phyloP scores from a whole-genome alignment of 2,329 filamentous ascomycete species.

The Hansfordia pulvinata region DNA sequence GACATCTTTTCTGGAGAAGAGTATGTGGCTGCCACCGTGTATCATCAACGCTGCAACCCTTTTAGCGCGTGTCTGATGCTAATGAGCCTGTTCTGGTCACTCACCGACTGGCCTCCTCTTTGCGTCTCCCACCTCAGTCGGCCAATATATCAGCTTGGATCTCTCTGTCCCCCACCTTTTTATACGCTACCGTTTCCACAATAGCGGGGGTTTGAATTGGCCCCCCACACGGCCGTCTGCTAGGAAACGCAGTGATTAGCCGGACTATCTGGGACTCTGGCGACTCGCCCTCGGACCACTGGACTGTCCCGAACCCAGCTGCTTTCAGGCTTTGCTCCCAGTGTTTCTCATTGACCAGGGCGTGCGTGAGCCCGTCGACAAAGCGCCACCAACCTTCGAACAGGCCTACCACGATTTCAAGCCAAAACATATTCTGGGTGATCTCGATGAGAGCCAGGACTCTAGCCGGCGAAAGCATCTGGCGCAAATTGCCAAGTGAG shows the following conservation, averaged over 20 bases:
- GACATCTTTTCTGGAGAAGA: slow-evolving; percentile 22
- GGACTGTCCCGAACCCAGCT: slow-evolving; percentile 14
- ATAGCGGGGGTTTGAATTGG: no score
- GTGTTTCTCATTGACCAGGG: slow-evolving; percentile 5
- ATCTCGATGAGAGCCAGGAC: slow-evolving; percentile 20
- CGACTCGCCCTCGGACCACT: slow-evolving; percentile 15
- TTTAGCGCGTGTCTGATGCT: neutral
- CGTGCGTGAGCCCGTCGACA: slow-evolving; percentile 16
- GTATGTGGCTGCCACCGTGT: slow-evolving; percentile 27
- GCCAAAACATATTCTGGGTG: slow-evolving; percentile 14
- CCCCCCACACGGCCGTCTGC: neutral
- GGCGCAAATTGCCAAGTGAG: slow-evolving; percentile 10
- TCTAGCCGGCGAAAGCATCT: slow-evolving; percentile 17
- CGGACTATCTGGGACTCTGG: slow-evolving; percentile 11
- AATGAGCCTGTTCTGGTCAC: neutral
- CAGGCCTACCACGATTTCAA: slow-evolving; percentile 21
- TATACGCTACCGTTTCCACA: slow-evolving; percentile 10
- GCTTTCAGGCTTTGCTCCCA: slow-evolving; percentile 13
- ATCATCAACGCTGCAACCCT: slow-evolving; percentile 24
- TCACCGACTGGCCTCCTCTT: slow-evolving; percentile 2
- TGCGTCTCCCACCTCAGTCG: slow-evolving; percentile 3
- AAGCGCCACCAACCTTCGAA: slow-evolving; percentile 25
- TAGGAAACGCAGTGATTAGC: slow-evolving; percentile 11
- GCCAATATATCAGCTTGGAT: slow-evolving; percentile 20
- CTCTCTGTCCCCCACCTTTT: slow-evolving; percentile 5